Conservation (phyloP, 164 flowering plant species). For the Saururus chinensis region DNA sequence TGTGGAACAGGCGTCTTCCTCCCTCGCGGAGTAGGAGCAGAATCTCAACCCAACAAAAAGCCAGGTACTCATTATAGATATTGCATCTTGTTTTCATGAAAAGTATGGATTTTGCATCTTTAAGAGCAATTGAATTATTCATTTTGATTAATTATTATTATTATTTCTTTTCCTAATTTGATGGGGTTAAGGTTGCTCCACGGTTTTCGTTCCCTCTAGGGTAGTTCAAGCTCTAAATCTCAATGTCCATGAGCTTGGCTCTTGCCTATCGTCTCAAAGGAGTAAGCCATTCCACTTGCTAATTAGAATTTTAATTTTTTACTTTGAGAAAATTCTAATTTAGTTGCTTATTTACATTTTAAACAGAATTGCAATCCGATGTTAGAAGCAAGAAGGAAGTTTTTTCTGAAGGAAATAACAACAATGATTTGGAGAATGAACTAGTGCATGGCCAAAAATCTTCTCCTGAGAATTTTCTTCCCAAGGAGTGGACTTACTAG, state of each 20-base stretch:
- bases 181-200: slow-evolving; percentile 39
- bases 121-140: no score
- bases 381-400: not conserved
- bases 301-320: not conserved
- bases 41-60: slow-evolving; percentile 28
- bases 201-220: slow-evolving; percentile 65
- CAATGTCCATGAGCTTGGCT: slow-evolving; percentile 53
- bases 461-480: slow-evolving; percentile 59
- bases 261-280: slow-evolving; percentile 31
- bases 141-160: no score
- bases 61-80: slow-evolving; percentile 30
- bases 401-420: not conserved
- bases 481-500: slow-evolving; percentile 87
- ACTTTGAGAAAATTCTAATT: no score
- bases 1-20: slow-evolving; percentile 86
- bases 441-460: slow-evolving; percentile 6
- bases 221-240: slow-evolving; percentile 83
- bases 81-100: not conserved
- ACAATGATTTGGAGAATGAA: not conserved
- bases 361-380: not conserved
- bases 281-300: slow-evolving; percentile 15
- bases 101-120: not conserved
- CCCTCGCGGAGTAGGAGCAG: slow-evolving; percentile 36
- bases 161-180: no score
- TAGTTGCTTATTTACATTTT: slow-evolving; percentile 19